A percentile compares a stretch with the other conserved stretches of the same genome.
Evolutionary conservation across 306 rosid genomes (phyloP).

Genomic region (Benincasa hispida): DNA sequence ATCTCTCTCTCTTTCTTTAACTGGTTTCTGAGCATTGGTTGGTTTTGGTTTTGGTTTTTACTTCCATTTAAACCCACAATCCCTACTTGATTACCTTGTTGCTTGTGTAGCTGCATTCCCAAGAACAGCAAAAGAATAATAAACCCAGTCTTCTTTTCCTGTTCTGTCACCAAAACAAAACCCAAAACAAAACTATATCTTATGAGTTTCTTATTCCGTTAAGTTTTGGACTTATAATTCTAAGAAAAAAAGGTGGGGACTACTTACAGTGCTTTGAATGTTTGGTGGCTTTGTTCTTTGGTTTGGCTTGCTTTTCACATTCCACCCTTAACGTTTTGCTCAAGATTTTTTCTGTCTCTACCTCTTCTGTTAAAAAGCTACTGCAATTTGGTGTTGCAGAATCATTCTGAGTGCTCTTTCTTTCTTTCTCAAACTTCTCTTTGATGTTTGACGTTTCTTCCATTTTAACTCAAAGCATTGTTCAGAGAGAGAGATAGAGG

Average conservation of each 20-base stretch:
- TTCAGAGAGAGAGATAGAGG: slow-evolving; percentile 8
- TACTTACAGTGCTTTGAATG: background rate
- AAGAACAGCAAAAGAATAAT: background rate
- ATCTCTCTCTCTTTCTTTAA: background rate
- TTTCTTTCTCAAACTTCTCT: background rate
- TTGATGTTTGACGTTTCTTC: background rate
- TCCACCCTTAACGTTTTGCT: background rate
- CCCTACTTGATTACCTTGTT: background rate
- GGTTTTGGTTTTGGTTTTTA: background rate
- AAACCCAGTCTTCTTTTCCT: background rate
- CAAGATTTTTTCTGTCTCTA: background rate
- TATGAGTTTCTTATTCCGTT: background rate
- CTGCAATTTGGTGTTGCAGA: background rate
- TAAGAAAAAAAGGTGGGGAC: background rate
- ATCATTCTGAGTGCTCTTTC: background rate
- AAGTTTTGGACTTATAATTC: slow-evolving; percentile 6
- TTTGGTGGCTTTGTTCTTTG: background rate
- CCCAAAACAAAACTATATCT: slow-evolving; percentile 1
- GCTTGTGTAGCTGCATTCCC: background rate
- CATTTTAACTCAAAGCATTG: background rate
- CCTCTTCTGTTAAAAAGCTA: background rate
- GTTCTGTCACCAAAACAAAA: background rate
- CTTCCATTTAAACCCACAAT: background rate
- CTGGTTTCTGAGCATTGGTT: background rate
- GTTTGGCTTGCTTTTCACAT: background rate